Evolutionary conservation across 345 rosid species (phyloP).

Genomic region (Xanthoceras sorbifolium): DNA sequence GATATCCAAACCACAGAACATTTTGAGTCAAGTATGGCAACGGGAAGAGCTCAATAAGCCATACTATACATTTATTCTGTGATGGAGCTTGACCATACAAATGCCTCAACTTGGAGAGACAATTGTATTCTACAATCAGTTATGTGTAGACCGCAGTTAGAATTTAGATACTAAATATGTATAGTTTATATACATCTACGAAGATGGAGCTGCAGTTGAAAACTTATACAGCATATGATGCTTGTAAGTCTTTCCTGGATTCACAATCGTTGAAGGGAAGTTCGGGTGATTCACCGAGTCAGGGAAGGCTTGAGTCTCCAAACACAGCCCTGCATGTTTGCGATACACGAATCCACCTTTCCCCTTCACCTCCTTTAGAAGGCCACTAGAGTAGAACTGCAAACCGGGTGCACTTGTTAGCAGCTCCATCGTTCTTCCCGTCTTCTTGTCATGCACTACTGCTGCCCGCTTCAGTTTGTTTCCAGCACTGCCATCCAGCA

Average conservation of each 20-base stretch:
- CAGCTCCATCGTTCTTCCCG: slow-evolving; percentile 76
- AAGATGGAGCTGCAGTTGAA: slow-evolving; percentile 21
- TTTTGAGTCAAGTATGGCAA: no score
- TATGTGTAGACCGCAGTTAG: not conserved
- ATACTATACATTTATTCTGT: not conserved
- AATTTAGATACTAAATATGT: not conserved
- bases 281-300: slow-evolving; percentile 67
- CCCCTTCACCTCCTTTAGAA: slow-evolving; percentile 51
- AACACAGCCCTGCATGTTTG: slow-evolving; percentile 60
- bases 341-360: slow-evolving; percentile 63
- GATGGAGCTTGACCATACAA: not conserved
- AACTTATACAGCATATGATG: slow-evolving; percentile 71
- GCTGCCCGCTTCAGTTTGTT: slow-evolving; percentile 51
- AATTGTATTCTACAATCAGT: no score
- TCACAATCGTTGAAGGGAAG: slow-evolving; percentile 68
- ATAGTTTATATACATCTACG: not conserved
- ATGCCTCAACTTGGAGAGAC: not conserved
- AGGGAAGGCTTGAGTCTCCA: slow-evolving; percentile 90
- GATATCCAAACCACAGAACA: no score
- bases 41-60: no score
- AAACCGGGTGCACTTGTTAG: slow-evolving; percentile 64
- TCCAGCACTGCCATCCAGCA: slow-evolving; percentile 33
- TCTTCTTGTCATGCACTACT: slow-evolving; percentile 52
- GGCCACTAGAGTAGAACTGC: slow-evolving; percentile 74
- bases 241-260: slow-evolving; percentile 54